phyloP scores from a whole-genome alignment of 2,329 filamentous ascomycete genomes.

The Fusarium tanahbumbuense region DNA sequence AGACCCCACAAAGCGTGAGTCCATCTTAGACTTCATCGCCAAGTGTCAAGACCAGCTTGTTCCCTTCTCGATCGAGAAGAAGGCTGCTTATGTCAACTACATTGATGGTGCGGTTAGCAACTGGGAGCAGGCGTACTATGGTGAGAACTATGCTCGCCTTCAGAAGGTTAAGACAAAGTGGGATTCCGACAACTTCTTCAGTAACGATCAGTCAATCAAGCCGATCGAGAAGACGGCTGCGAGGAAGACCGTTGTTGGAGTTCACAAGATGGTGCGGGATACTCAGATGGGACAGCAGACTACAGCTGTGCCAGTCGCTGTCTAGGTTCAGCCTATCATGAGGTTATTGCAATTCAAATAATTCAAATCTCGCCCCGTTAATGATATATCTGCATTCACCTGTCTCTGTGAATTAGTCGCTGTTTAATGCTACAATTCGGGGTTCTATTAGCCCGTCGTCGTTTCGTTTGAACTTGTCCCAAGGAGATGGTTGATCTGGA shows the following conservation, averaged over 20 bases:
- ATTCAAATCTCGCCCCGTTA: too few species aligned
- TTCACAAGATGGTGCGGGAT: rapidly evolving
- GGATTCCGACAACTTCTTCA: background rate
- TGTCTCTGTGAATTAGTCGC: too few species aligned
- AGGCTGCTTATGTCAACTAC: constrained; percentile 2
- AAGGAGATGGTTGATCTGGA: too few species aligned
- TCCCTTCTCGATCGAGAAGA: background rate
- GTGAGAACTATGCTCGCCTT: background rate
- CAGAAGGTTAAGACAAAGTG: background rate
- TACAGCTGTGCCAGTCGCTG: rapidly evolving
- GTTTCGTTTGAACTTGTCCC: too few species aligned
- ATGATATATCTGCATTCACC: too few species aligned
- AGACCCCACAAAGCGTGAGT: background rate
- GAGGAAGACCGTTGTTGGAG: rapidly evolving
- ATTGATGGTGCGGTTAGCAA: background rate
- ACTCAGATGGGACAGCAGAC: rapidly evolving
- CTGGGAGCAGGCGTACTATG: background rate
- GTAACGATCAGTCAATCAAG: background rate
- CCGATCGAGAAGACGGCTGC: rapidly evolving
- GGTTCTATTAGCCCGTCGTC: too few species aligned
- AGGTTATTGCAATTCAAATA: too few species aligned
- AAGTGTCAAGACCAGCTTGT: background rate
- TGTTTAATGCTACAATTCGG: too few species aligned
- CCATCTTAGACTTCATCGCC: background rate
- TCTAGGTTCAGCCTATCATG: too few species aligned